Base-by-base conservation (phyloP, 768 basidiomycete genomes). In the Polyporus arcularius region DNA sequence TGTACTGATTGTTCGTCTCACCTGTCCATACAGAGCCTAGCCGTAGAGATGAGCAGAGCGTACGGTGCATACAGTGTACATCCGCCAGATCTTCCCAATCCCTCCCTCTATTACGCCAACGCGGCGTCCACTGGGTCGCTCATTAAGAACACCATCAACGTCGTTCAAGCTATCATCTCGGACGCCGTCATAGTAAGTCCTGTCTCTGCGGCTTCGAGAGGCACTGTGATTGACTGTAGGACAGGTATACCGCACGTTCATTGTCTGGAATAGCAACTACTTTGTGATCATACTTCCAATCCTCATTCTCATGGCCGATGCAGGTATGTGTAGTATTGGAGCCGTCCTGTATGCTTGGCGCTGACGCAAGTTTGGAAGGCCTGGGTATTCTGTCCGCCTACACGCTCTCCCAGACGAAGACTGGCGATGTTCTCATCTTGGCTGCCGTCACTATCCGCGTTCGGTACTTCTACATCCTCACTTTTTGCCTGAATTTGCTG, bases 221-320 rank as follows among this genome's bases (percentile, higher is more conserved):
- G 3, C 14, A 28, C 10, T 16, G 7, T 40, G 38, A 26, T 43
- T 16, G 14, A 14, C 42, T 43, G 8, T 5, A 16, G 42, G 14
- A 12, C 21, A 59, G 58, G 58, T 59, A 16, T 59, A 59, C 38
- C 50, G 58, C 32, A 59, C 58, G 35, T 59, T 53, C 43, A 35
- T 59, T 16, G 42, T 59, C 16, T 59, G 58, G 58, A 45, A 46
- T 16, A 31, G 43, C 43, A 59, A 39, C 32, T 26, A 35, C 18
- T 11, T 32, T 15, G 38, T 49, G 16, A 26, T 49, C 38, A 28
- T 49, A 26, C 21, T 57, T 26, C 56, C 56, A 16, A 26, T 38
- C 26, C 31, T 28, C n/a, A 11, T 45, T 38, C 11, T 57, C 47
- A 9, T 57, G 35, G 45, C 39, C 10, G 46, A 57, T 46, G 49